A percentile compares a stretch with the other conserved stretches of the same genome.
These are phyloP conservation scores for Casaregolazyma lundiana DNA, from an alignment of 1,139 yeast genomes.

Conservation along the genomic window DNA sequence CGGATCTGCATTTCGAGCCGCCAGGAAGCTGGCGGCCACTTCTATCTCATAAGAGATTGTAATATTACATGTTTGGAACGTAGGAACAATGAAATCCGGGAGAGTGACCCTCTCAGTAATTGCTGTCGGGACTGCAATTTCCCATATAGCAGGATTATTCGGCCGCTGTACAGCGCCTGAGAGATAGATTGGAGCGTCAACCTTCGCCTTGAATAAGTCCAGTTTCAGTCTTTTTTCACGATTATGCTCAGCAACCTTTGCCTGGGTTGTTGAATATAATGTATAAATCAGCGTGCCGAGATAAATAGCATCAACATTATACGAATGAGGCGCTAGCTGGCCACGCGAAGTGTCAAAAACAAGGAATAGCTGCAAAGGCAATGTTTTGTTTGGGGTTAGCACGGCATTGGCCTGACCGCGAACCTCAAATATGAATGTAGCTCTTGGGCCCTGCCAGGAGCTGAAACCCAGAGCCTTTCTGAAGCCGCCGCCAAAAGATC, in stretches of 20 bases:
- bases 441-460: constrained; percentile 15
- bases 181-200: constrained; percentile 15
- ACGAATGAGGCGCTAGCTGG: constrained; percentile 16
- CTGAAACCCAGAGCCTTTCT: constrained; percentile 18
- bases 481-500: constrained; percentile 5
- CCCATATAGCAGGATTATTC: constrained; percentile 18
- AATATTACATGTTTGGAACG: constrained; percentile 56
- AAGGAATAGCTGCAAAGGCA: constrained; percentile 27
- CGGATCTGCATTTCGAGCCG: constrained; percentile 25
- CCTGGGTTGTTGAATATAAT: constrained; percentile 27
- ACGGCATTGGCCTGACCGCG: constrained; percentile 24
- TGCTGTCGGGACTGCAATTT: constrained; percentile 20
- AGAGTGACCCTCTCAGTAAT: constrained; percentile 39
- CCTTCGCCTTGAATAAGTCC: constrained; percentile 16
- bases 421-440: constrained; percentile 25
- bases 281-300: constrained; percentile 23
- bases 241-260: constrained; percentile 26
- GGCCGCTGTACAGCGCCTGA: constrained; percentile 15
- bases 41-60: constrained; percentile 44
- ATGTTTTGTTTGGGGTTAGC: constrained; percentile 23
- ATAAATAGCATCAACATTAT: constrained; percentile 15
- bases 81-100: constrained; percentile 50
- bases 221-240: constrained; percentile 19
- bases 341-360: constrained; percentile 15
- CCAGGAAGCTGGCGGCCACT: constrained; percentile 45